Evolutionary conservation across 805 yeast genomes (phyloP).

Genomic region (Wickerhamomyces rabaulensis): DNA sequence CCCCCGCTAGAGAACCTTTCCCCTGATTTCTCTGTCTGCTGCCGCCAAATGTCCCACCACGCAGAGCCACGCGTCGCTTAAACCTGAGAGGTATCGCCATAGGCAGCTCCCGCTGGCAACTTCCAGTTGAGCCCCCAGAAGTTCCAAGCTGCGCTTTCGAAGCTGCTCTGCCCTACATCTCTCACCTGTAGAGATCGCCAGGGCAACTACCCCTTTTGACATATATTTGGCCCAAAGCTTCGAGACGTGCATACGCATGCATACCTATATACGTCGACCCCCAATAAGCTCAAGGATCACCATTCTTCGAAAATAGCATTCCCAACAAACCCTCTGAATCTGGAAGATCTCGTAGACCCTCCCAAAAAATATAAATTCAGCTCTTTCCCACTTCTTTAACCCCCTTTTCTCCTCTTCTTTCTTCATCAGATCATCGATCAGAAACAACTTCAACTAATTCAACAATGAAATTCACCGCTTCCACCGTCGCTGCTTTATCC

Average conservation of each 20-base stretch:
- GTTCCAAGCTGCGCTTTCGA: too few species aligned
- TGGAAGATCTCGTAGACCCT: neutral
- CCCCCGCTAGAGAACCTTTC: too few species aligned
- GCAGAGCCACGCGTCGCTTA: too few species aligned
- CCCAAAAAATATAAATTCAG: constrained; percentile 16
- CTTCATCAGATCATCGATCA: neutral
- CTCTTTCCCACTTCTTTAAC: neutral
- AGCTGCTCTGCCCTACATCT: too few species aligned
- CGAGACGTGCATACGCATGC: neutral
- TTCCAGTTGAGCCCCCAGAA: too few species aligned
- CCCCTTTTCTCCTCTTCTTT: constrained; percentile 17
- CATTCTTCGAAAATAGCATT: too few species aligned
- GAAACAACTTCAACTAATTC: neutral
- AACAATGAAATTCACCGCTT: constrained; percentile 27
- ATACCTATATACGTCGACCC: neutral
- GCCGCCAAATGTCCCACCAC: too few species aligned
- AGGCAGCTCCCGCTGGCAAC: too few species aligned
- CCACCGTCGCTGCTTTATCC: constrained; percentile 27
- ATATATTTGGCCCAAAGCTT: too few species aligned
- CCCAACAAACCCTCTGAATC: neutral
- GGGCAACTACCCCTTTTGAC: neutral
- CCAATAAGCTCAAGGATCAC: neutral
- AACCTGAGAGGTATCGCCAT: too few species aligned
- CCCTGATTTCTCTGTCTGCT: too few species aligned
- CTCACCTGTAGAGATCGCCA: neutral